Conservation (phyloP, 805 yeast genomes). For the Pichia exigua region DNA sequence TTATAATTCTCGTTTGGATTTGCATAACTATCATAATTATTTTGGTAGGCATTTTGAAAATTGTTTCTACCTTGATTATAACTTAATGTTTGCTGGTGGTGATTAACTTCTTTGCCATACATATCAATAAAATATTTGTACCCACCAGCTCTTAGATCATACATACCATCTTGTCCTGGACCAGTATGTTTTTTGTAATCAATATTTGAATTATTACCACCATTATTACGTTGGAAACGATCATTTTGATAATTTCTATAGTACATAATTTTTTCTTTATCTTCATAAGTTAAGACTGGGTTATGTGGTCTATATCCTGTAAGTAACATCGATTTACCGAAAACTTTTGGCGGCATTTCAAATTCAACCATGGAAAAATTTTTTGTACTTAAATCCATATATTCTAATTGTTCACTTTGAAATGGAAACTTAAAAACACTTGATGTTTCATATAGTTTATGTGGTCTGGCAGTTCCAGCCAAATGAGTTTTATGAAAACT, state of each 20-base stretch:
- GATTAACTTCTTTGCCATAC: conserved; percentile 23
- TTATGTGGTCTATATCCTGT: conserved; percentile 67
- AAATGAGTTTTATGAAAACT: conserved; percentile 46
- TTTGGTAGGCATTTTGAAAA: conserved; percentile 16
- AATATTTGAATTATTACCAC: conserved; percentile 15
- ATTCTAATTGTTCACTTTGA: conserved; percentile 21
- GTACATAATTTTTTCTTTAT: conserved; percentile 51
- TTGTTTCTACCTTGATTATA: conserved; percentile 12
- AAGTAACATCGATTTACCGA: conserved; percentile 75
- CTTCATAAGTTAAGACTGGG: conserved; percentile 58
- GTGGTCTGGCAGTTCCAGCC: conserved; percentile 45
- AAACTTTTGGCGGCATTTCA: conserved; percentile 49
- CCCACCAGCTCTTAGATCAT: conserved; percentile 43
- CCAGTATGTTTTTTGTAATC: conserved; percentile 40
- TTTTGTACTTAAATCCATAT: conserved; percentile 35
- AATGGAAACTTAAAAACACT: conserved; percentile 39
- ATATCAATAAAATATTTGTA: conserved; percentile 36
- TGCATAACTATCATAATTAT: conserved; percentile 15
- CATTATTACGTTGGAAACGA: conserved; percentile 14
- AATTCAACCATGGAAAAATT: conserved; percentile 42
- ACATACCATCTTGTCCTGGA: conserved; percentile 37
- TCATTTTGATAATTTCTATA: conserved; percentile 28
- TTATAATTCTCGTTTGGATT: conserved; percentile 11
- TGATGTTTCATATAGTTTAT: conserved; percentile 30
- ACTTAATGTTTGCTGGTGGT: conserved; percentile 17